Evolutionary conservation across 176 grass and related monocot species (phyloP).

Genomic region (Raddia distichophylla): DNA sequence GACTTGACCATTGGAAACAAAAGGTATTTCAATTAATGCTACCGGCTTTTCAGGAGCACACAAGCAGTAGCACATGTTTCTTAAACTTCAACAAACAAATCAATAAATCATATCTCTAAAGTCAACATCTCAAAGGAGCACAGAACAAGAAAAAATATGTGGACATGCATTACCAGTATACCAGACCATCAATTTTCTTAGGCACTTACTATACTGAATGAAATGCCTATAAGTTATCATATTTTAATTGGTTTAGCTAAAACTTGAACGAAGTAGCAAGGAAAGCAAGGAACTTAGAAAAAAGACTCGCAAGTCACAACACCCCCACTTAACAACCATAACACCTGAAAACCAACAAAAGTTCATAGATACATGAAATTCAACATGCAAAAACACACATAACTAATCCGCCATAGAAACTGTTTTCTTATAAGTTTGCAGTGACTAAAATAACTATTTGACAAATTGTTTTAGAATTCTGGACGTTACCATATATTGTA

Average conservation of each 20-base stretch:
- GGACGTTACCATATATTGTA: background rate
- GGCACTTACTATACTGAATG: background rate
- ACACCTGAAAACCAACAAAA: background rate
- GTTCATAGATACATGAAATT: constrained; percentile 14
- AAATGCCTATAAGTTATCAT: background rate
- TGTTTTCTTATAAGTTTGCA: constrained; percentile 1
- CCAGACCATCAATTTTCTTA: background rate
- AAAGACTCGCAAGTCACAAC: background rate
- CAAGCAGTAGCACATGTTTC: no score
- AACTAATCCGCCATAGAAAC: background rate
- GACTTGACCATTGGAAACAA: background rate
- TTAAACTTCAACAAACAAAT: background rate
- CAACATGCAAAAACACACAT: background rate
- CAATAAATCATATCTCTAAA: background rate
- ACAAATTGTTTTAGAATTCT: background rate
- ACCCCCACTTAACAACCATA: background rate
- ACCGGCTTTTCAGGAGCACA: background rate
- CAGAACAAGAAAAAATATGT: constrained; percentile 12
- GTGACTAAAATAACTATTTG: constrained; percentile 5
- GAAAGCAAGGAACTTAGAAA: background rate
- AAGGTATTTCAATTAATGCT: background rate
- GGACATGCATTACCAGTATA: background rate
- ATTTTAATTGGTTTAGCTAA: background rate
- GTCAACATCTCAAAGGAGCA: background rate
- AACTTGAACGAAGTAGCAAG: background rate